Evolutionary conservation across 2,329 filamentous ascomycete genomes (phyloP), one percentile per base, ranked within the genome.

Genomic region (Penicillium palitans): DNA sequence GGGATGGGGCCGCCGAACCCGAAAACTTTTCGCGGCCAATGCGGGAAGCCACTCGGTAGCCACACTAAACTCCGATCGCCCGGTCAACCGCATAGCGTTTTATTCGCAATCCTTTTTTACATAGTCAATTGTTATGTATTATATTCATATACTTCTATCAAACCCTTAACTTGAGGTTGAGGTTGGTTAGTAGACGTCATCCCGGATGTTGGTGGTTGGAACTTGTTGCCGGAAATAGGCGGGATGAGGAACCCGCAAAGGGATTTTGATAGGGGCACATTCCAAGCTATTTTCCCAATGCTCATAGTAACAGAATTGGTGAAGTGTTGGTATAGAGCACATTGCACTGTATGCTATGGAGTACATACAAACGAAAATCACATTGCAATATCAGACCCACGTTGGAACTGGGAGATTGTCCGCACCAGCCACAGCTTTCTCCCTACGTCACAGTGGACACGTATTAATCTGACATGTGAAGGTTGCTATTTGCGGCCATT

Each of bases 1-100:
- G 64, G 63, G 67, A 70, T 68, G 66, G 61, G 63, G 61, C 60
- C 55, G 61, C 62, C 52, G 49, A 62, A 61, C 62, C 69, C 68
- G 69, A 71, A 71, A 70, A 70, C 66, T 71, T 71, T 72, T 71
- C 69, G 69, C 67, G 51, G 64, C 64, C 68, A 65, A 64, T 68
- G 65, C 62, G 60, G 65, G 60, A 52, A 52, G 52, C 53, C 52
- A 47, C 51, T 61, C 58, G 60, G 61, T 37, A 58, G 55, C 55
- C 49, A 45, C 46, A 45, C 46, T 46, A 24, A 58, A 27, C 29
- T 54, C 52, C 52, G 52, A 55, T 48, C 41, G 44, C 39, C 55
- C 53, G 53, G 57, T 39, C 50, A 52, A 53, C 48, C n/a, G 19
- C 27, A 45, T 33, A 39, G 52, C 19, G 9, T 31, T 24, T 29